phyloP scores from a whole-genome alignment of 2,329 filamentous ascomycete genomes.

The Neoarthrinium moseri region DNA sequence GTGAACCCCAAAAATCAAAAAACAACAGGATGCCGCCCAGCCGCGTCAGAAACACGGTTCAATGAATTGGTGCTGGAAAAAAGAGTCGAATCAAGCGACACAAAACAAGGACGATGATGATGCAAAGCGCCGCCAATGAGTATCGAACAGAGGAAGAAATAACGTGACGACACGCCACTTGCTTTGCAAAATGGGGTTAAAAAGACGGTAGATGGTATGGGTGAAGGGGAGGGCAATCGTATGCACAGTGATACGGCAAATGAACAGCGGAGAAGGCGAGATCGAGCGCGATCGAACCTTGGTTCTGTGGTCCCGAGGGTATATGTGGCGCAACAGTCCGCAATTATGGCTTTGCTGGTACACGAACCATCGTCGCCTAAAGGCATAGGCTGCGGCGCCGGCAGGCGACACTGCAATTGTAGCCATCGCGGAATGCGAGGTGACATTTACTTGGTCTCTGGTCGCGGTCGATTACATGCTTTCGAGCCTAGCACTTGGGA shows the following conservation, averaged over 20 bases:
- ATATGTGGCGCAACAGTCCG: neutral
- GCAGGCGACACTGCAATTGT: too few relatives aligned
- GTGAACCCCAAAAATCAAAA: neutral
- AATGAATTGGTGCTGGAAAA: neutral
- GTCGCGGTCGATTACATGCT: slow-evolving; percentile 40
- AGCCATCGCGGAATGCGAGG: too few relatives aligned
- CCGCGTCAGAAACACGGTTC: too few relatives aligned
- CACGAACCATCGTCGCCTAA: neutral
- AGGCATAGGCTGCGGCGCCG: too few relatives aligned
- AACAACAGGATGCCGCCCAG: slow-evolving; percentile 1
- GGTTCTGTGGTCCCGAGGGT: slow-evolving; percentile 4
- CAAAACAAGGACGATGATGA: neutral
- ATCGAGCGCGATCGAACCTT: neutral
- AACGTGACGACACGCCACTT: neutral
- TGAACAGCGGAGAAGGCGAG: neutral
- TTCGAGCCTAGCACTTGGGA: slow-evolving; percentile 59
- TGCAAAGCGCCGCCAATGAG: slow-evolving; percentile 3
- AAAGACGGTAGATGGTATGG: neutral
- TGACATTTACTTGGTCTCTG: neutral
- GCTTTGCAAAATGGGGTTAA: neutral
- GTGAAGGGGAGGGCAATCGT: neutral
- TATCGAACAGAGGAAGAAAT: slow-evolving; percentile 1
- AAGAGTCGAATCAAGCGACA: neutral
- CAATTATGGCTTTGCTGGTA: neutral
- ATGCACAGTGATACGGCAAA: neutral